Evolutionary conservation across 192 early-diverging fungal genomes (phyloP).

Genomic region (Coemansia furcata): DNA sequence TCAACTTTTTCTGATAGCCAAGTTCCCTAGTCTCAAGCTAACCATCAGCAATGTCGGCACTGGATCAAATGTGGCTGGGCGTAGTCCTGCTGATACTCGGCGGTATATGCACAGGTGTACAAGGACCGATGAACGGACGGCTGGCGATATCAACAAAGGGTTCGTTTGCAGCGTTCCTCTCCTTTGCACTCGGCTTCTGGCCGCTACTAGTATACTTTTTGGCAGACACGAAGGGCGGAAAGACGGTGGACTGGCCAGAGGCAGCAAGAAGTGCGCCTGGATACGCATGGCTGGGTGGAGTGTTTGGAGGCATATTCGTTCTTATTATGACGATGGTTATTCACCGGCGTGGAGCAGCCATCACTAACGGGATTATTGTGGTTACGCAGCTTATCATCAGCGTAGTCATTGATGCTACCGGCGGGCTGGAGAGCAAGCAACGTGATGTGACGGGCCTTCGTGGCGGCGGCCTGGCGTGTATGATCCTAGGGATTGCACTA

Average conservation of each 20-base stretch:
- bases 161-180: slow-evolving; percentile 49
- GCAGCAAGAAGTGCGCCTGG: slow-evolving; percentile 21
- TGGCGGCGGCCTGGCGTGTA: slow-evolving; percentile 47
- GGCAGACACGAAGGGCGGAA: slow-evolving; percentile 48
- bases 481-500: slow-evolving; percentile 52
- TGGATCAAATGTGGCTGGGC: slow-evolving; percentile 35
- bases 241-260: slow-evolving; percentile 38
- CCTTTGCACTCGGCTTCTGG: slow-evolving; percentile 52
- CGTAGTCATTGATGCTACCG: slow-evolving; percentile 44
- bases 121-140: slow-evolving; percentile 51
- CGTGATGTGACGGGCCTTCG: slow-evolving; percentile 35
- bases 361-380: slow-evolving; percentile 51
- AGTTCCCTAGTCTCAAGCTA: background rate
- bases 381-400: slow-evolving; percentile 50
- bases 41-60: slow-evolving; percentile 12
- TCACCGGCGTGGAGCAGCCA: slow-evolving; percentile 49
- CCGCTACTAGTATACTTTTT: slow-evolving; percentile 51
- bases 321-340: slow-evolving; percentile 50
- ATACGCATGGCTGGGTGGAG: slow-evolving; percentile 50
- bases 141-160: slow-evolving; percentile 45
- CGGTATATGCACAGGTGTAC: slow-evolving; percentile 44
- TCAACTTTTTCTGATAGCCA: background rate
- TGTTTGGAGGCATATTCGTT: slow-evolving; percentile 50
- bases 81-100: slow-evolving; percentile 52
- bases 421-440: slow-evolving; percentile 37